Conservation (phyloP, 2,329 filamentous ascomycete species). For the Penicillium sp. region DNA sequence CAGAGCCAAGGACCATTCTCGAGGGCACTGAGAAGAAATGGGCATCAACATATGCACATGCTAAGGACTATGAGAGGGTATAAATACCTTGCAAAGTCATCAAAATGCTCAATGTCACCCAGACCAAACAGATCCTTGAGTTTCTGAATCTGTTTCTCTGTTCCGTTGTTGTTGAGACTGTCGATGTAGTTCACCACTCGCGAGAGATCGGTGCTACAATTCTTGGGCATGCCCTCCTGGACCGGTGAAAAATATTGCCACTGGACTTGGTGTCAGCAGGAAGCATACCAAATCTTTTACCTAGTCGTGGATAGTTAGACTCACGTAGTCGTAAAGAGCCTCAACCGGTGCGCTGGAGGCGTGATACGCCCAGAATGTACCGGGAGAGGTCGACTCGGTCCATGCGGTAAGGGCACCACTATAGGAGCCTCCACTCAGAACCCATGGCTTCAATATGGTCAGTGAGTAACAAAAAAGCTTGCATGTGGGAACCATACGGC, state of each 20-base stretch:
- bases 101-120: constrained; percentile 49
- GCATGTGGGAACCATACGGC: too few species aligned
- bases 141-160: constrained; percentile 39
- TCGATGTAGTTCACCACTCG: constrained; percentile 57
- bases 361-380: constrained; percentile 61
- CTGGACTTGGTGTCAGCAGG: constrained; percentile 14
- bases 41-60: constrained; percentile 1
- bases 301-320: constrained; percentile 1
- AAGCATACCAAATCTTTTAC: not conserved
- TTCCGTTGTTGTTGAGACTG: constrained; percentile 45
- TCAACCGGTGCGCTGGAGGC: constrained; percentile 57
- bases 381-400: constrained; percentile 53
- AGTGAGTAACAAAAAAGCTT: too few species aligned
- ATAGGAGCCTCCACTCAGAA: constrained; percentile 57
- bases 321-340: constrained; percentile 53
- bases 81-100: constrained; percentile 51
- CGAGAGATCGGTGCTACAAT: constrained; percentile 55
- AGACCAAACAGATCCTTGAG: constrained; percentile 56
- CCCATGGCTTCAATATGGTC: too few species aligned
- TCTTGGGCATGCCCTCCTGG: constrained; percentile 57
- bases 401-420: constrained; percentile 56
- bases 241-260: constrained; percentile 59
- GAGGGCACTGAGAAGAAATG: constrained; percentile 41
- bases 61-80: not conserved
- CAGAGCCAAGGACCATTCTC: constrained; percentile 58